Evolutionary conservation across 2,329 filamentous ascomycete genomes (phyloP).

Genomic region (Didymella lethalis): DNA sequence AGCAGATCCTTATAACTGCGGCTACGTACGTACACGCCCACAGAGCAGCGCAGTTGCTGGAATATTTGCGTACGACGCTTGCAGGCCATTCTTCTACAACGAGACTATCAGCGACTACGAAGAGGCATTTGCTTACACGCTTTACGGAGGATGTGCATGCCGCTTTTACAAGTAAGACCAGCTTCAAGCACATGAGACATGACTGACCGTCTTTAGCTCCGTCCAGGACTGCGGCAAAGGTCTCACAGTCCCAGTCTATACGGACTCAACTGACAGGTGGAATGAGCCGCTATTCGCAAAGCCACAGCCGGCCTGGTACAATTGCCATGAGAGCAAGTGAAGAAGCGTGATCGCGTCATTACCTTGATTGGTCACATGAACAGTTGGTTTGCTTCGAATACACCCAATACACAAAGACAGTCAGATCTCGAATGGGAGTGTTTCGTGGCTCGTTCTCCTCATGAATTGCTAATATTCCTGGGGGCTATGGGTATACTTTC

Average conservation of each 20-base stretch:
- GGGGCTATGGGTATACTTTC: neutral
- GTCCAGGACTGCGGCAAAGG: constrained; percentile 9
- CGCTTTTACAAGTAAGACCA: constrained; percentile 14
- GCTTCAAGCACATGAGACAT: neutral
- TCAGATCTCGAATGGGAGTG: neutral
- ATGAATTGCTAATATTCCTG: neutral
- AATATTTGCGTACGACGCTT: constrained; percentile 5
- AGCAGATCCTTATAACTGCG: constrained; percentile 13
- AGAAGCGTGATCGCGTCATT: neutral
- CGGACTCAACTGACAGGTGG: constrained; percentile 19
- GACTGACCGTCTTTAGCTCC: neutral
- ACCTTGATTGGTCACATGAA: neutral
- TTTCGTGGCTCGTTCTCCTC: neutral
- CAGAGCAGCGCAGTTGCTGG: constrained; percentile 16
- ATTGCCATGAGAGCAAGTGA: constrained; percentile 5
- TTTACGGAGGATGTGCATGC: constrained; percentile 18
- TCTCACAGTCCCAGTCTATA: constrained; percentile 1
- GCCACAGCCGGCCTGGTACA: constrained; percentile 28
- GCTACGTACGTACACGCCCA: constrained; percentile 17
- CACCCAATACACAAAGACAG: neutral
- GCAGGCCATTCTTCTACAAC: constrained; percentile 19
- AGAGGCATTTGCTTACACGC: constrained; percentile 19
- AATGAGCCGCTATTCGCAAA: constrained; percentile 19
- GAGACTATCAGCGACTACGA: constrained; percentile 11
- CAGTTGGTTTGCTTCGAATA: too few relatives aligned